Evolutionary conservation across 2,329 filamentous ascomycete species (phyloP).

Genomic region (Aspergillus costaricaensis): DNA sequence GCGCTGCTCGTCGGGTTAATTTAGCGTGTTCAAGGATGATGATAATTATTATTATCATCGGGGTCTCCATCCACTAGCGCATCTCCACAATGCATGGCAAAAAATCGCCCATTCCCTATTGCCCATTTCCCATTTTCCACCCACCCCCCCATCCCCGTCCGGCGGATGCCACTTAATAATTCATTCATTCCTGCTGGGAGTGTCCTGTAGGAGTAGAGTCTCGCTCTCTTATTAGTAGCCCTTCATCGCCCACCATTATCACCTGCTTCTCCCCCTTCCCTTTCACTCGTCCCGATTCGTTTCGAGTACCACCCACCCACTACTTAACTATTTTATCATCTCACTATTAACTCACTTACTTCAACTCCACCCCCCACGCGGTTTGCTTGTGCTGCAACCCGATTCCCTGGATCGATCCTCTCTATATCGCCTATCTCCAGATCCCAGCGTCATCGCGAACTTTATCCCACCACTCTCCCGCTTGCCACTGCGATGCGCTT

Average conservation of each 20-base stretch:
- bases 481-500: conserved; percentile 24
- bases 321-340: too few relatives aligned
- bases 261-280: background rate
- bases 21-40: background rate
- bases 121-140: too few relatives aligned
- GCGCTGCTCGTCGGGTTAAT: conserved; percentile 3
- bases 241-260: background rate
- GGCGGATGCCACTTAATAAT: background rate
- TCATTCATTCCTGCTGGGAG: background rate
- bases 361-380: background rate
- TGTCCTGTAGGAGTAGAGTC: background rate
- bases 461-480: conserved; percentile 8
- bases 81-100: conserved; percentile 16
- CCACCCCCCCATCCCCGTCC: background rate
- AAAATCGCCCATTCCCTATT: conserved; percentile 1
- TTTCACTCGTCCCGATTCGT: background rate
- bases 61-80: conserved; percentile 9
- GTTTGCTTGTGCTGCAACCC: background rate
- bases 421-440: background rate
- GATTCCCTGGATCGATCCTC: background rate
- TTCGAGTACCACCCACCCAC: conserved; percentile 8
- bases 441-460: conserved; percentile 19
- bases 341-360: background rate
- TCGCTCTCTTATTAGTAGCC: conserved; percentile 10
- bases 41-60: conserved; percentile 7